Evolutionary conservation across 192 early-diverging fungal species (phyloP).

Genomic region (Paraglomus occultum): DNA sequence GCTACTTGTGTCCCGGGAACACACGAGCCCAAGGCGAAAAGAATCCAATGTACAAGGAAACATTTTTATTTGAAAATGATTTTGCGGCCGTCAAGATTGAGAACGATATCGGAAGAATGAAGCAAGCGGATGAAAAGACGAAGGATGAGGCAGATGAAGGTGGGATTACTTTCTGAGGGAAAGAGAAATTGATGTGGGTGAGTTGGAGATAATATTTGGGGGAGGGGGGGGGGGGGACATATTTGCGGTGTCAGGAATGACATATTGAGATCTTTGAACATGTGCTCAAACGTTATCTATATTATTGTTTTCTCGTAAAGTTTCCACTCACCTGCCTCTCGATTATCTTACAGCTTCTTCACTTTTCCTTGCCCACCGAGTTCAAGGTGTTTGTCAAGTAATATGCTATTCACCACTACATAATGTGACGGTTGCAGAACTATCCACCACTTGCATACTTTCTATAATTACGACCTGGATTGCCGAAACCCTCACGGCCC

Average conservation of each 20-base stretch:
- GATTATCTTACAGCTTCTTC: conserved; percentile 25
- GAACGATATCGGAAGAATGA: too few species aligned
- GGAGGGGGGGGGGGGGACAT: too few species aligned
- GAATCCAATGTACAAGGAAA: conserved; percentile 79
- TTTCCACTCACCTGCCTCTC: too few species aligned
- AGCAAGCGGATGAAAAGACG: too few species aligned
- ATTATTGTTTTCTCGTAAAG: too few species aligned
- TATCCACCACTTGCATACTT: conserved; percentile 63
- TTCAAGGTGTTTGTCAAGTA: conserved; percentile 80
- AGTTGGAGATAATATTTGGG: too few species aligned
- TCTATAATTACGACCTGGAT: conserved; percentile 76
- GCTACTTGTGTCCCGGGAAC: conserved; percentile 91
- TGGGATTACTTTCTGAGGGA: too few species aligned
- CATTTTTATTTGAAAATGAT: conserved; percentile 90
- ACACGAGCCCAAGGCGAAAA: conserved; percentile 61
- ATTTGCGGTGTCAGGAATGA: too few species aligned
- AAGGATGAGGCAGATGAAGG: too few species aligned
- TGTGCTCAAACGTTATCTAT: too few species aligned
- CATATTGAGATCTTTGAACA: too few species aligned
- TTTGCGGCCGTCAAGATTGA: conserved; percentile 79
- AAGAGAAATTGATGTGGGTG: too few species aligned
- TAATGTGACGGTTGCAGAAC: conserved; percentile 86
- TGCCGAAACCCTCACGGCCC: conserved; percentile 54
- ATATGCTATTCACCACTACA: conserved; percentile 93
- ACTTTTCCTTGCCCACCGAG: conserved; percentile 58